Base-by-base conservation (phyloP, 306 rosid species). In the Dalbergia oliveri region DNA sequence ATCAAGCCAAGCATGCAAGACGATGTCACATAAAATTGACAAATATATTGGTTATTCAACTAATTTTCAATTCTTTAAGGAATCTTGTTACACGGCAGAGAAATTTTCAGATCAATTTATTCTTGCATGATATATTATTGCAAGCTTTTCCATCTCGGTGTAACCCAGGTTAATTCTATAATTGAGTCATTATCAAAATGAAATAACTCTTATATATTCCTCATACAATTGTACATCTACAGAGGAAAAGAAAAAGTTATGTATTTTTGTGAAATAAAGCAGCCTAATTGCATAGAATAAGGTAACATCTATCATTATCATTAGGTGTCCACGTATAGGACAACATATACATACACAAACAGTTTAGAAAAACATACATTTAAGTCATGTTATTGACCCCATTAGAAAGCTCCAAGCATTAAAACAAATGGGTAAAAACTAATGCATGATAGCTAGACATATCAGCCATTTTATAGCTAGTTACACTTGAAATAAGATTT, bases 1-100 rank as follows among this genome's bases (percentile, higher is more conserved):
- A 50, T 44, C 21, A 61, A 45, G 53, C 77, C 84, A 68, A 65
- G 56, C 44, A 43, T 70, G 81, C 74, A 67, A 51, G 33, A 53
- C 41, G n/a, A 67, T 44, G 34, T 72, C 16, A 53, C 49, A 14
- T 8, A 19, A 70, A 49, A 15, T 79, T 37, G 72, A 34, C 21
- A 18, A 21, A 56, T 26, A 57, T 13, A 41, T 19, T 59, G 6
- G 10, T 75, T 60, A 18, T 15, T 68, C 61, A 34, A 16, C 59
- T 23, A 34, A 34, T 57, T 56, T 74, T 62, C 51, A 33, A 18
- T 67, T 43, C 16, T 67, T 3, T 35, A 66, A 62, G 71, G 9
- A 66, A 34, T 19, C 63, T 21, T 31, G 10, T 44, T 26, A 37
- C 3, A 15, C 65, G 45, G 4, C 60, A 65, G 35, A 72, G 23